Conservation (phyloP, 768 basidiomycete genomes). For the Trametes elegans region DNA sequence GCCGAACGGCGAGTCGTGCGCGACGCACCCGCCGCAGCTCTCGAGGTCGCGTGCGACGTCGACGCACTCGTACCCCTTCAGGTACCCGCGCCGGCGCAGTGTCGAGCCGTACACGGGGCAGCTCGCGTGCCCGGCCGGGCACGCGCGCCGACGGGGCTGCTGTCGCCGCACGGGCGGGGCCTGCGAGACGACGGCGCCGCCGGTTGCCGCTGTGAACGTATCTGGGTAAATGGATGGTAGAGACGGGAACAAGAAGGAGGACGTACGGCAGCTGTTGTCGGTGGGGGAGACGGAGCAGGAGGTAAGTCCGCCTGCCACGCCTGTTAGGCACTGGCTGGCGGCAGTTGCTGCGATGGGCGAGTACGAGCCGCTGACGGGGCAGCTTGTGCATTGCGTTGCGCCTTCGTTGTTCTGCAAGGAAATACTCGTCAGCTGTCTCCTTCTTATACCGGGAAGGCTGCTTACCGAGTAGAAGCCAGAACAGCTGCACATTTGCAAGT, state of each 20-base stretch:
- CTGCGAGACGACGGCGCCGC: slow-evolving; percentile 3
- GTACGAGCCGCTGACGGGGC: slow-evolving; percentile 10
- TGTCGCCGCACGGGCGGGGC: neutral
- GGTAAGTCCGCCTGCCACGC: neutral
- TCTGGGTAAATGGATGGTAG: neutral
- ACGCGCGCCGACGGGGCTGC: neutral
- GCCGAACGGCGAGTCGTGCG: slow-evolving; percentile 23
- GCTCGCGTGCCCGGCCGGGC: slow-evolving; percentile 9
- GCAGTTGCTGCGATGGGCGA: slow-evolving; percentile 11
- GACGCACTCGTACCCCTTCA: slow-evolving; percentile 19
- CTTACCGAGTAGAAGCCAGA: slow-evolving; percentile 18
- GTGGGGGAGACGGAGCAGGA: slow-evolving; percentile 1
- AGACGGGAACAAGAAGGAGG: neutral
- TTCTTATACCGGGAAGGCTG: no score
- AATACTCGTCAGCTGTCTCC: no score
- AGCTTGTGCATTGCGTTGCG: slow-evolving; percentile 14
- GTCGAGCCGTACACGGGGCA: slow-evolving; percentile 19
- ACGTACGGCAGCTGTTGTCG: slow-evolving; percentile 17
- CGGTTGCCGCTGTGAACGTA: neutral
- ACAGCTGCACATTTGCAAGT: slow-evolving; percentile 2
- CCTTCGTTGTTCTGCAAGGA: neutral
- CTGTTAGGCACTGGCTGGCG: slow-evolving; percentile 8
- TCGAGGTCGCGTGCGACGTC: slow-evolving; percentile 23
- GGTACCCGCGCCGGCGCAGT: slow-evolving; percentile 1
- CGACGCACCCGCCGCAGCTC: slow-evolving; percentile 25